Evolutionary conservation across 2,329 filamentous ascomycete genomes (phyloP), one percentile per base, ranked within the genome.

Genomic region (Emmonsiellopsis sp.): DNA sequence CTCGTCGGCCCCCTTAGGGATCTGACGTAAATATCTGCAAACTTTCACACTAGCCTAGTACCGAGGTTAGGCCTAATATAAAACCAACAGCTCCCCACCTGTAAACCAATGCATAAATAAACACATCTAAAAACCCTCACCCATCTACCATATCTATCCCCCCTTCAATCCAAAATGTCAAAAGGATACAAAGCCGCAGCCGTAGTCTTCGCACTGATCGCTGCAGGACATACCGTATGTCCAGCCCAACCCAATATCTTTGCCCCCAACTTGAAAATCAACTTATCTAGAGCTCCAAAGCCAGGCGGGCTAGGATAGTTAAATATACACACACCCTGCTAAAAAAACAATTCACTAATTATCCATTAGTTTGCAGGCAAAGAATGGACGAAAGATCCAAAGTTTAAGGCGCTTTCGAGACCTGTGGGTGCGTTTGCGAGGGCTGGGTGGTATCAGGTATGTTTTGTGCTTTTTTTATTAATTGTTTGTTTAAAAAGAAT

Each of bases 371-470:
- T 60, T 41, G 44, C 51, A 9, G 61, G 61, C 7, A 58, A 48
- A 30, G 41, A 63, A 43, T 65, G 61, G 61, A 62, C 57, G 40
- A 52, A 57, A 34, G 59, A 65, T 40, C 61, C 60, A 26, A 46
- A 54, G 42, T 65, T 65, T 32, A 62, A 60, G 54, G 55, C 52
- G 15, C 58, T 63, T 35, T 53, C 55, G 6, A 40, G 41, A 13
- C 34, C 37, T 37, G 43, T 44, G 4, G 37, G 47, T 35, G 53
- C 57, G 16, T 59, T 58, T 30, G 57, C 62, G 1, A 59, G 49
- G 52, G 58, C 63, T 5, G 63, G 63, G 3, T 65, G 63, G 63
- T 65, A 62, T 47, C 62, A 65, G 57, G 62, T 62, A 55, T 15
- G 58, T 57, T 26, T 41, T 31, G 5, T 35, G n/a, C 13, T 47